Percentiles rank a stretch among this genome's conserved stretches.
These are phyloP conservation scores for Chytriomyces confervae DNA, from an alignment of 192 early-diverging fungal species.

Conservation along the genomic window DNA sequence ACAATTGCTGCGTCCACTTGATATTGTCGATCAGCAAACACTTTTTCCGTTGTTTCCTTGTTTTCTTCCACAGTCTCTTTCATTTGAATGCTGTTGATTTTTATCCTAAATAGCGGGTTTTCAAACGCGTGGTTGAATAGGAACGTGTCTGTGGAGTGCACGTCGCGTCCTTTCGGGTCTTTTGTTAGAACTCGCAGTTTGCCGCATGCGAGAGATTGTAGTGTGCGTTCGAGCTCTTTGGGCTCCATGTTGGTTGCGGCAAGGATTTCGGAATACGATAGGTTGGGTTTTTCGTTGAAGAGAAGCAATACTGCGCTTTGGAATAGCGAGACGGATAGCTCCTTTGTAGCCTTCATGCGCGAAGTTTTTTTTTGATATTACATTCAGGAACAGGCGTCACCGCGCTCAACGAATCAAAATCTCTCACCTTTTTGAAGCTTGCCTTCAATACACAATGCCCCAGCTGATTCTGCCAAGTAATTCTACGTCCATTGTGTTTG, in stretches of 20 bases:
- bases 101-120: conserved; percentile 54
- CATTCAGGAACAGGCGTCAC: too few species aligned
- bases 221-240: conserved; percentile 77
- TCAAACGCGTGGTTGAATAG: conserved; percentile 48
- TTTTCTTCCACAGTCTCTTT: conserved; percentile 77
- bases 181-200: conserved; percentile 51
- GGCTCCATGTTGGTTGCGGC: conserved; percentile 73
- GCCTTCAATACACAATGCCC: conserved; percentile 76
- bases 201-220: conserved; percentile 88
- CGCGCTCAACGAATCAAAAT: too few species aligned
- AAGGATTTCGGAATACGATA: conserved; percentile 73
- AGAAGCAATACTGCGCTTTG: conserved; percentile 61
- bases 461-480: conserved; percentile 87
- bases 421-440: background rate
- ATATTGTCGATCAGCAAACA: conserved; percentile 88
- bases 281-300: conserved; percentile 60
- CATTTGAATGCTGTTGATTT: conserved; percentile 59
- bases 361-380: too few species aligned
- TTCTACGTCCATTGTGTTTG: conserved; percentile 78
- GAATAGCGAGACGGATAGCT: conserved; percentile 57
- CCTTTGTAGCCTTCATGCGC: conserved; percentile 47
- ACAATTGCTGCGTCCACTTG: conserved; percentile 70
- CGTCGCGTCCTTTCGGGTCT: conserved; percentile 31
- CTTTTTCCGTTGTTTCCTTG: conserved; percentile 79
- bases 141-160: background rate